These are phyloP conservation scores for Dalbergia oliveri DNA, from an alignment of 306 rosid species.

Conservation along the genomic window DNA sequence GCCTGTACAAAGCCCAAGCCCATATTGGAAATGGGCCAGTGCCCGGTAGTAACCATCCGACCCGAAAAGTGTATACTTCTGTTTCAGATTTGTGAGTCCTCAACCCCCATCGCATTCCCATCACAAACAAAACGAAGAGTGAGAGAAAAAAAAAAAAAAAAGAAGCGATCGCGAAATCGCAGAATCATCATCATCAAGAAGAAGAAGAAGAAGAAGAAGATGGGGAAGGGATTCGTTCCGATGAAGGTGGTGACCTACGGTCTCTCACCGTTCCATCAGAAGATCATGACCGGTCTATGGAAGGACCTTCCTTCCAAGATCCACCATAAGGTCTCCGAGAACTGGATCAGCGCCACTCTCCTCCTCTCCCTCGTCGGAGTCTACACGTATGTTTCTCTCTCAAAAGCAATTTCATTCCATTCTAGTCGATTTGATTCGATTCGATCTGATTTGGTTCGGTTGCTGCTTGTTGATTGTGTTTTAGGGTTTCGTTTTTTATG, in stretches of 20 bases:
- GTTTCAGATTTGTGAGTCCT: too few relatives aligned
- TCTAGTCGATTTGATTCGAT: not conserved
- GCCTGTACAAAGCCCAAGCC: not conserved
- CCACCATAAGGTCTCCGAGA: conserved; percentile 91
- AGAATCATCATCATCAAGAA: not conserved
- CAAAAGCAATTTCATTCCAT: not conserved
- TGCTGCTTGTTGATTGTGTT: not conserved
- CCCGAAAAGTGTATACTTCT: too few relatives aligned
- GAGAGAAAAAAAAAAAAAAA: not conserved
- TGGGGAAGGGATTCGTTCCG: conserved; percentile 78
- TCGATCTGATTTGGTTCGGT: too few relatives aligned
- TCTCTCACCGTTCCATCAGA: conserved; percentile 93
- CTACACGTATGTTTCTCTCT: conserved; percentile 54
- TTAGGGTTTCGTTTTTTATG: not conserved
- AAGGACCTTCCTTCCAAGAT: conserved; percentile 79
- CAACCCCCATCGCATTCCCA: not conserved
- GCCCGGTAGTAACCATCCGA: too few relatives aligned
- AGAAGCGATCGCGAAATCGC: too few relatives aligned
- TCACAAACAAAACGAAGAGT: not conserved
- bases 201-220: conserved; percentile 36
- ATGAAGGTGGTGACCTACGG: conserved; percentile 85
- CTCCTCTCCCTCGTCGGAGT: conserved; percentile 76
- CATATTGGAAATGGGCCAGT: not conserved
- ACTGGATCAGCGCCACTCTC: conserved; percentile 83
- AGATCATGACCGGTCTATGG: conserved; percentile 85